These are phyloP conservation scores for Oryza brachyantha DNA, from an alignment of 176 grass and related monocot species.

Conservation along the genomic window DNA sequence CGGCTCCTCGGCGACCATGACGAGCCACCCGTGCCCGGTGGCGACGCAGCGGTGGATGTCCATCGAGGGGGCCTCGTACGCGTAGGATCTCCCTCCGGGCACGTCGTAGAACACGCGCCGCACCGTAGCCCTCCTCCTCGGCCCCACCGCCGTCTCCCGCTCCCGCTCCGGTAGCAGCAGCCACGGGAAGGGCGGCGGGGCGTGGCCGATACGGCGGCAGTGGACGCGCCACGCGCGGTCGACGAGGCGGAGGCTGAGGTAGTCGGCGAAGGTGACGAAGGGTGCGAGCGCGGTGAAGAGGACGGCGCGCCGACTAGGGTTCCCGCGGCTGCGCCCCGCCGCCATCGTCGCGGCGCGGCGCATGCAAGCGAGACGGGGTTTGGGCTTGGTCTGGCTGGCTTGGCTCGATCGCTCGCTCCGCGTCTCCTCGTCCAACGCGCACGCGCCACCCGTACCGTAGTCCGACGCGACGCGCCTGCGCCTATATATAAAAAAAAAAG, in stretches of 20 bases:
- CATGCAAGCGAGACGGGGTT: background rate
- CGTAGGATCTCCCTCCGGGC: conserved; percentile 28
- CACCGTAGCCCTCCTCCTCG: background rate
- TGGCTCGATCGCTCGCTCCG: background rate
- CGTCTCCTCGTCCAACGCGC: too few species aligned
- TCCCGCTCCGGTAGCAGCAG: conserved; percentile 42
- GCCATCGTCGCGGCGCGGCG: conserved; percentile 2
- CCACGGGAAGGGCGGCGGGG: conserved; percentile 48
- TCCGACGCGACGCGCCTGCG: too few species aligned
- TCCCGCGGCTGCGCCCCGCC: background rate
- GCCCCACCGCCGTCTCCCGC: too few species aligned
- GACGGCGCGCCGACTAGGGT: background rate
- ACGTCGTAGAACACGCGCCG: conserved; percentile 46
- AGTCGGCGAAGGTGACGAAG: conserved; percentile 37
- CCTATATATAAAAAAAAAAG: too few species aligned
- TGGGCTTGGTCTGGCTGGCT: background rate
- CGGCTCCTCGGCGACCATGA: conserved; percentile 20
- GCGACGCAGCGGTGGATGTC: conserved; percentile 25
- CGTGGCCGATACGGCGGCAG: conserved; percentile 20
- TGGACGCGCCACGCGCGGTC: conserved; percentile 21
- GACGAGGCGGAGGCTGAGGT: conserved; percentile 34
- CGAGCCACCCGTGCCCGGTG: conserved; percentile 43
- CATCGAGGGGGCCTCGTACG: conserved; percentile 23
- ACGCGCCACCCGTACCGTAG: too few species aligned
- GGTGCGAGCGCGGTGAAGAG: conserved; percentile 27